Percentiles rank a stretch among this genome's conserved stretches.
phyloP scores from a whole-genome alignment of 441 rosid species.

The Syzygium malaccense region DNA sequence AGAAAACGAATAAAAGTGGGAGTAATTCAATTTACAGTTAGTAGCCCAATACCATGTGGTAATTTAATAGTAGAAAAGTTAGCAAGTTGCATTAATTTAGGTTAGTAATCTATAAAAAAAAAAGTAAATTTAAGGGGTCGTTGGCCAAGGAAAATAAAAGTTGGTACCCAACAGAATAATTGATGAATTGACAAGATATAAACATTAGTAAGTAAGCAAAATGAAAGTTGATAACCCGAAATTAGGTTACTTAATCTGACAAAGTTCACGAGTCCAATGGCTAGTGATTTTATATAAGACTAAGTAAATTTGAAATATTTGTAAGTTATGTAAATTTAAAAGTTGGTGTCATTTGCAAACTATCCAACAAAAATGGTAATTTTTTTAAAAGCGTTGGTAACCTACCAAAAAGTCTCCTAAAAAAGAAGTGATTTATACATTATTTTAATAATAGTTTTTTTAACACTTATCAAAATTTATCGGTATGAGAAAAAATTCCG shows the following conservation, averaged over 20 bases:
- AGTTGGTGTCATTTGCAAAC: background rate
- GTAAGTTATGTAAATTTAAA: background rate
- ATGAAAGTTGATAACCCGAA: background rate
- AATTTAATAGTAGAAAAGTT: background rate
- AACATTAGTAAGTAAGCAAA: background rate
- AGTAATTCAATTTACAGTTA: background rate
- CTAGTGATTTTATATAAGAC: no score
- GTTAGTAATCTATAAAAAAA: background rate
- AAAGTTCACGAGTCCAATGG: background rate
- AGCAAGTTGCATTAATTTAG: no score
- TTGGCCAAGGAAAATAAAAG: background rate
- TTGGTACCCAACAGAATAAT: background rate
- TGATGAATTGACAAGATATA: background rate
- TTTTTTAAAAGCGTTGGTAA: no score
- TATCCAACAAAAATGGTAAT: background rate
- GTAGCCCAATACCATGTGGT: background rate
- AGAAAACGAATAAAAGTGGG: background rate
- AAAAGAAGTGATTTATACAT: background rate
- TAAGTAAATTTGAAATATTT: background rate
- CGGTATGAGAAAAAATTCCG: background rate
- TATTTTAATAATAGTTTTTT: background rate
- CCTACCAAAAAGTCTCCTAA: background rate
- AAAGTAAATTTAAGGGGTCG: background rate
- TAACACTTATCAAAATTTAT: background rate
- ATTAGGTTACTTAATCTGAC: background rate